These are phyloP conservation scores for Chytriomyces sp. DNA, from an alignment of 192 early-diverging fungal species.

Conservation along the genomic window DNA sequence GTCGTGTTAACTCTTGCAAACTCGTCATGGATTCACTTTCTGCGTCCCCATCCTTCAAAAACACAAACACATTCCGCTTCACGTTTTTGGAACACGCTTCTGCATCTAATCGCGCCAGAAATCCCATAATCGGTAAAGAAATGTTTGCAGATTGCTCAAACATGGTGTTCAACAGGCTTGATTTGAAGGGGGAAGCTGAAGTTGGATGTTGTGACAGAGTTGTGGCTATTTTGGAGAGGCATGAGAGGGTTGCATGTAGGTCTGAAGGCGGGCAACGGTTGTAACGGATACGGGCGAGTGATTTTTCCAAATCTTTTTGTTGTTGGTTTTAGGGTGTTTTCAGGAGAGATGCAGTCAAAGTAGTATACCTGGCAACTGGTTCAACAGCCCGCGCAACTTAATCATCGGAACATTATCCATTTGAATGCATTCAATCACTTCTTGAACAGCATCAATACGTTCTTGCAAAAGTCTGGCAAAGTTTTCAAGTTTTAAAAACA, in stretches of 20 bases:
- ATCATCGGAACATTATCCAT: conserved; percentile 44
- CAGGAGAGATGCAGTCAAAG: no score
- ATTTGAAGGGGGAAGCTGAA: conserved; percentile 15
- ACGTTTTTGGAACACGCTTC: conserved; percentile 50
- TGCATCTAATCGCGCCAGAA: conserved; percentile 53
- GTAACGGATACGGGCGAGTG: conserved; percentile 70
- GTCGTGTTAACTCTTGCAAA: conserved; percentile 34
- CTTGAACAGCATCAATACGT: conserved; percentile 66
- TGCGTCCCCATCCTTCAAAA: not conserved
- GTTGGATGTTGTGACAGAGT: not conserved
- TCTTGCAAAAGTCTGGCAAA: conserved; percentile 51
- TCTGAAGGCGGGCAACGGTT: conserved; percentile 68
- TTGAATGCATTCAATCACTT: conserved; percentile 46
- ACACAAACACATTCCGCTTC: conserved; percentile 26
- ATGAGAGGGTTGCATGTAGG: conserved; percentile 37
- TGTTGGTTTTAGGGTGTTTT: not conserved
- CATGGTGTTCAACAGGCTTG: not conserved
- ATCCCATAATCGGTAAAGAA: not conserved
- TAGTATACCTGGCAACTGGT: conserved; percentile 37
- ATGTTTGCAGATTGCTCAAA: not conserved
- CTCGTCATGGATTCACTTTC: conserved; percentile 14
- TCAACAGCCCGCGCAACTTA: conserved; percentile 53
- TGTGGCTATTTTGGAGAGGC: conserved; percentile 8
- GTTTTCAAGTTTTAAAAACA: not conserved
- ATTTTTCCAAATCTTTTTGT: conserved; percentile 66